These are phyloP conservation scores for Picea abies DNA, from an alignment of 83 land plant genomes.

Conservation along the genomic window DNA sequence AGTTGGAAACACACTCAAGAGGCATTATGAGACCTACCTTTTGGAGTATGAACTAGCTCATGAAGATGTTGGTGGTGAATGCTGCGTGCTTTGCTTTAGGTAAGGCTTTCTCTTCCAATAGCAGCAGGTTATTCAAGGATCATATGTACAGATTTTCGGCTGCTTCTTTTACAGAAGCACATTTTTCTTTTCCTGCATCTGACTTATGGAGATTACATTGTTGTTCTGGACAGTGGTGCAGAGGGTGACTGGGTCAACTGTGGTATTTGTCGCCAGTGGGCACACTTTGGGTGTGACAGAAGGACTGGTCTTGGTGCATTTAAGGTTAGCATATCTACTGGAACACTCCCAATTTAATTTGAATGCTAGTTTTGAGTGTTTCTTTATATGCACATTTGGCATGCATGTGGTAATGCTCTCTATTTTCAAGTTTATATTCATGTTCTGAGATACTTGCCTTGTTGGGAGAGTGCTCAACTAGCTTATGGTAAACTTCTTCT, in stretches of 20 bases:
- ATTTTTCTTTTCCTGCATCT: neutral
- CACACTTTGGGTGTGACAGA: slow-evolving; percentile 98
- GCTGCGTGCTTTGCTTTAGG: slow-evolving; percentile 98
- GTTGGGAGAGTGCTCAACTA: neutral
- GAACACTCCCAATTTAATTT: neutral
- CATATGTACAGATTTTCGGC: neutral
- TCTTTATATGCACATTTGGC: neutral
- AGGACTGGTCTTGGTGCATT: slow-evolving; percentile 94
- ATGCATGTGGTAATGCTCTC: neutral
- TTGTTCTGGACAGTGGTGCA: slow-evolving; percentile 76
- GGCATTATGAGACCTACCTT: slow-evolving; percentile 96
- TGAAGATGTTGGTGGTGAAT: slow-evolving; percentile 99
- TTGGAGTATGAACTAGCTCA: slow-evolving; percentile 99
- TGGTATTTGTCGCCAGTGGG: slow-evolving; percentile 99
- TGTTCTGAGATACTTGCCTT: neutral
- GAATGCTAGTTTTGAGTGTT: neutral
- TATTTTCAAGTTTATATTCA: slow-evolving; percentile 6
- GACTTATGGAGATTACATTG: neutral
- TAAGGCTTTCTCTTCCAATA: slow-evolving; percentile 18
- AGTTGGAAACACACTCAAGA: slow-evolving; percentile 97
- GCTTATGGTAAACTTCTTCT: too few relatives aligned
- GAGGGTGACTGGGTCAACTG: slow-evolving; percentile 99
- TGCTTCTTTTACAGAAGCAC: neutral
- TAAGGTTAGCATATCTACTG: slow-evolving; percentile 58
- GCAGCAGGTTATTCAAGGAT: neutral